Conservation (phyloP, 805 yeast genomes). For the Wickerhamiella musiphila region DNA sequence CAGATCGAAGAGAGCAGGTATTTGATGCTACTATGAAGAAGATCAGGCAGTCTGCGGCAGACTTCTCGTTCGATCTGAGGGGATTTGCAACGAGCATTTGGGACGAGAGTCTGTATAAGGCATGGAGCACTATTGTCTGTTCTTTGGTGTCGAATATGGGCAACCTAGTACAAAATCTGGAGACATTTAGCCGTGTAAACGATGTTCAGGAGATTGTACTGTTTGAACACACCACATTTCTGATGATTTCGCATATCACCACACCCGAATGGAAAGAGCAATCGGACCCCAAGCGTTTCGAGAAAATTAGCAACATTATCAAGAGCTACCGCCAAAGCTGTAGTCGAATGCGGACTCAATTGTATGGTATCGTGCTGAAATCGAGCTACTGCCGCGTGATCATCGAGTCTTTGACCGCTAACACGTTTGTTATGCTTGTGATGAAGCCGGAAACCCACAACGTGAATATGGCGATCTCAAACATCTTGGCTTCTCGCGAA, state of each 20-base stretch:
- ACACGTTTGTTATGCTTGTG: slow-evolving; percentile 29
- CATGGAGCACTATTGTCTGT: slow-evolving; percentile 94
- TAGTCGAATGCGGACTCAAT: slow-evolving; percentile 69
- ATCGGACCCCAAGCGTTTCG: slow-evolving; percentile 84
- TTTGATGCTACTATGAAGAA: slow-evolving; percentile 73
- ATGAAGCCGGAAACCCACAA: slow-evolving; percentile 19
- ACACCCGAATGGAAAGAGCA: slow-evolving; percentile 10
- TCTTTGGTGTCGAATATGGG: slow-evolving; percentile 85
- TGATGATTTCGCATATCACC: slow-evolving; percentile 43
- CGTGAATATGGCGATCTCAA: slow-evolving; percentile 12
- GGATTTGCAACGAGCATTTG: slow-evolving; percentile 94
- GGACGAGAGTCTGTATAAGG: slow-evolving; percentile 91
- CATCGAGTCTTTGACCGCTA: slow-evolving; percentile 26
- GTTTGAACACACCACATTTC: slow-evolving; percentile 84
- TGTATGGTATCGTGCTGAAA: slow-evolving; percentile 55
- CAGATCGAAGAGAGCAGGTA: slow-evolving; percentile 68
- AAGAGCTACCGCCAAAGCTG: slow-evolving; percentile 89
- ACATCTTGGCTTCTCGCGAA: slow-evolving; percentile 23
- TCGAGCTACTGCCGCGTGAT: slow-evolving; percentile 28
- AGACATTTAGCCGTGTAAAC: slow-evolving; percentile 52
- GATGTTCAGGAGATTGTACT: slow-evolving; percentile 80
- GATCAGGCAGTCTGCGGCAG: slow-evolving; percentile 55
- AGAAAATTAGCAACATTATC: slow-evolving; percentile 82
- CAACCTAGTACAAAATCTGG: slow-evolving; percentile 55
- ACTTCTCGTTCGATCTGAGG: slow-evolving; percentile 46